Conservation (phyloP, 2,329 filamentous ascomycete species). For the Nannizziopsis arthrosporioides region DNA sequence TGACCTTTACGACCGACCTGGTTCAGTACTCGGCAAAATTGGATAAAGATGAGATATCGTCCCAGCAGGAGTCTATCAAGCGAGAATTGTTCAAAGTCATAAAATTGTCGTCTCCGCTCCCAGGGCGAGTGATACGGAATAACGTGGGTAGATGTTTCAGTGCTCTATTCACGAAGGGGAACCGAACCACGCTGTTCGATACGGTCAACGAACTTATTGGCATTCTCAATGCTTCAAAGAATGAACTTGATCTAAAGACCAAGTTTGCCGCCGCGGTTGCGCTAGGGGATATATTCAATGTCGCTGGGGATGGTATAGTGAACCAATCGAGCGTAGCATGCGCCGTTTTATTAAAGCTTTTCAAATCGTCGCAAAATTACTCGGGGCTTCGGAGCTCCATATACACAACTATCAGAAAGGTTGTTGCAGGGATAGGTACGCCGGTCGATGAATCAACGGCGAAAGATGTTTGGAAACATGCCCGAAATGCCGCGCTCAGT, state of each 20-base stretch:
- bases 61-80: constrained; percentile 84
- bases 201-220: constrained; percentile 77
- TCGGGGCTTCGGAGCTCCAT: constrained; percentile 70
- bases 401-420: constrained; percentile 62
- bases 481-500: constrained; percentile 58
- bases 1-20: constrained; percentile 76
- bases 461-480: constrained; percentile 90
- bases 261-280: constrained; percentile 84
- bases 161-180: constrained; percentile 70
- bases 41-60: constrained; percentile 65
- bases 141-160: constrained; percentile 76
- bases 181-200: constrained; percentile 85
- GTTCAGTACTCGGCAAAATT: constrained; percentile 65
- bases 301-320: constrained; percentile 88
- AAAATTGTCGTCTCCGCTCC: constrained; percentile 65
- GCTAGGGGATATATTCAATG: constrained; percentile 75
- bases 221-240: constrained; percentile 62
- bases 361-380: constrained; percentile 69
- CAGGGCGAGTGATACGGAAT: constrained; percentile 79
- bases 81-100: constrained; percentile 90
- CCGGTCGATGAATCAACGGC: constrained; percentile 74
- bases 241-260: constrained; percentile 62
- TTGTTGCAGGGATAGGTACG: constrained; percentile 60
- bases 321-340: constrained; percentile 66
- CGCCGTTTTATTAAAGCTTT: constrained; percentile 59